Conservation (phyloP, 2,329 filamentous ascomycete genomes). For the Amylocarpus encephaloides region DNA sequence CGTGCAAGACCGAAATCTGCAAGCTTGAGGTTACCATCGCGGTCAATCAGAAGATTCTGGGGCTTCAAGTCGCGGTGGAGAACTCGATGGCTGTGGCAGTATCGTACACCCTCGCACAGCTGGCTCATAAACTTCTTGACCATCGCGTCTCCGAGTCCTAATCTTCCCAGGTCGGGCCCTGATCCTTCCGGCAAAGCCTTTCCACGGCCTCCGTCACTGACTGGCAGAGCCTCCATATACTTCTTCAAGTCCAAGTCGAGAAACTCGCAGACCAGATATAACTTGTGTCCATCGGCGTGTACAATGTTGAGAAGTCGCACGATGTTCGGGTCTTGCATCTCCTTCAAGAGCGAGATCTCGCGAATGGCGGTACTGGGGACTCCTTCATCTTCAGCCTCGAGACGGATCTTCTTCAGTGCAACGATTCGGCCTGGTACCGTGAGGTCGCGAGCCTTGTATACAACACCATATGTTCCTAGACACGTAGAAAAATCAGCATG, state of each 20-base stretch:
- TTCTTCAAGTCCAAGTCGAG: conserved; percentile 90
- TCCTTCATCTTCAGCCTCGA: conserved; percentile 91
- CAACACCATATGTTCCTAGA: conserved; percentile 85
- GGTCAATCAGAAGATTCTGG: conserved; percentile 81
- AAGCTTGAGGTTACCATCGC: conserved; percentile 81
- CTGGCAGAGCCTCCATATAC: conserved; percentile 87
- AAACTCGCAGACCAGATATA: conserved; percentile 90
- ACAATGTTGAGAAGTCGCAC: conserved; percentile 86
- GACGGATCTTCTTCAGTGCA: conserved; percentile 89
- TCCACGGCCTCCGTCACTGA: conserved; percentile 76
- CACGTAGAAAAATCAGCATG: conserved; percentile 18
- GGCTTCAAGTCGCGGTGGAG: conserved; percentile 86
- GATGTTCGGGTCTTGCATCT: conserved; percentile 89
- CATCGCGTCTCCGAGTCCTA: conserved; percentile 73
- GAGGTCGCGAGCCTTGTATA: conserved; percentile 89
- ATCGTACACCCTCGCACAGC: conserved; percentile 74
- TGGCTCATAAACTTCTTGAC: conserved; percentile 93
- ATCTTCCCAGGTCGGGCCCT: conserved; percentile 52
- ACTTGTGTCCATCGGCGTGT: conserved; percentile 88
- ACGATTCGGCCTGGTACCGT: conserved; percentile 78
- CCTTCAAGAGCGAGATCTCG: conserved; percentile 89
- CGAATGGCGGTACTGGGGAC: conserved; percentile 90
- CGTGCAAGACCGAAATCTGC: conserved; percentile 85
- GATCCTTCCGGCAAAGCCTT: conserved; percentile 78
- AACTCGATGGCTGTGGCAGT: conserved; percentile 84